Evolutionary conservation across 2,329 filamentous ascomycete species (phyloP), one percentile per base, ranked within the genome.

Genomic region (Colletotrichum liaoningense): DNA sequence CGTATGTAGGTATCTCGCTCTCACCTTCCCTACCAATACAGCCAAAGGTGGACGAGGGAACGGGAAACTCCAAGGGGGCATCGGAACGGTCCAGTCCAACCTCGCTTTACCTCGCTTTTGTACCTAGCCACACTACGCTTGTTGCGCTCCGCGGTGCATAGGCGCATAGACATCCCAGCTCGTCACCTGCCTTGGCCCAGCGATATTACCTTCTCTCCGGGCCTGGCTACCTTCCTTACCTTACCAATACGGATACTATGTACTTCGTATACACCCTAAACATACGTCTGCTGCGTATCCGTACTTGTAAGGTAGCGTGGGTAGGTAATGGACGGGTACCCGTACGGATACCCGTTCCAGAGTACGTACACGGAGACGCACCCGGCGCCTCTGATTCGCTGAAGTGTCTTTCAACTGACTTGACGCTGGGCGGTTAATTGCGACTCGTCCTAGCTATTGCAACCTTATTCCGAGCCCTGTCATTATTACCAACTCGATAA

Each of bases 391-490:
- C 30, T 68, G 59, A 64, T 60, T 72, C 54, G 66, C n/a, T 63
- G 28, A n/a, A 24, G 4, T 24, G n/a, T 42, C 62, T 52, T 22
- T 22, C 62, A 16, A 26, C 12, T 38, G 46, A 64, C 59, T 55
- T 59, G 42, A 46, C 55, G 65, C 46, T 64, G 69, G 30, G 24
- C 66, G 69, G 69, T 54, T 69, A 64, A 59, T 64, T 72, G 42
- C 42, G 58, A 69, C 42, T 59, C 49, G 42, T 55, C 54, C 49
- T 46, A 22, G 65, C 26, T 64, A 68, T 60, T 72, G 60, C 49
- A 73, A 73, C 70, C 70, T 73, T 73, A 73, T 65, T 63, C 66
- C 56, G 58, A 70, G 67, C 60, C 70, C 56, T 62, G 67, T 52
- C 59, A 38, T 56, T 62, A 60, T 38, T 38, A 24, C 35, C 55